Evolutionary conservation across 2,329 filamentous ascomycete genomes (phyloP), one percentile per base, ranked within the genome.

Genomic region (Chrysoporthe deuterocubensis): DNA sequence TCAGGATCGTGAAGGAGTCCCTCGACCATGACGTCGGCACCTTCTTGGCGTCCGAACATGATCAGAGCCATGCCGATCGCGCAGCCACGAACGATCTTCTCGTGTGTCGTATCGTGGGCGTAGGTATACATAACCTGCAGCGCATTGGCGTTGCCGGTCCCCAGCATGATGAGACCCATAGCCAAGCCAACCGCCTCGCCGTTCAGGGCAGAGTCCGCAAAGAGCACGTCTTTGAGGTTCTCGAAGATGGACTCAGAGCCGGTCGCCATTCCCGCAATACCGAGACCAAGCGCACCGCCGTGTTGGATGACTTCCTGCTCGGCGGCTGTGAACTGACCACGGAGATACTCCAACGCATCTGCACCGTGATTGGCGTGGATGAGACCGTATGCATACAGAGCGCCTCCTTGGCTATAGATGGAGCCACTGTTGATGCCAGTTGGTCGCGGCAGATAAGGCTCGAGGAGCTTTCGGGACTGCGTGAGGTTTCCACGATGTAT

Each of bases 291-390:
- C 65, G 96, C 96, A 77, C 95, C 96, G 80, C 96, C 96, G 76
- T 99, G 96, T 79, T 97, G 95, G 60, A 99, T 94, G 59, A 98
- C 94, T 78, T 99, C 96, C 79, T 96, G 92, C 66, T 92, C 88
- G 4, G 92, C 91, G 52, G 89, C 85, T 56, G 85, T 87, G 78
- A 96, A 95, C 75, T 93, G 91, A 40, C 85, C 85, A 71, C 90
- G 89, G 48, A 97, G 85, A 73, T 94, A 95, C 50, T 92, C 90
- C 4, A 96, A 82, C 16, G 97, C 96, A 75, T 94, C 92, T 4
- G 94, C 94, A 69, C 96, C 96, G 75, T 98, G 96, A 80, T 99
- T 99, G 74, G 96, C 94, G 76, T 98, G 97, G 68, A 99, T 97
- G 64, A 99, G 82, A 73, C 96, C 96, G 71, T 97, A 94, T 2